Conservation (phyloP, 345 rosid species). For the Isatis tinctoria region DNA sequence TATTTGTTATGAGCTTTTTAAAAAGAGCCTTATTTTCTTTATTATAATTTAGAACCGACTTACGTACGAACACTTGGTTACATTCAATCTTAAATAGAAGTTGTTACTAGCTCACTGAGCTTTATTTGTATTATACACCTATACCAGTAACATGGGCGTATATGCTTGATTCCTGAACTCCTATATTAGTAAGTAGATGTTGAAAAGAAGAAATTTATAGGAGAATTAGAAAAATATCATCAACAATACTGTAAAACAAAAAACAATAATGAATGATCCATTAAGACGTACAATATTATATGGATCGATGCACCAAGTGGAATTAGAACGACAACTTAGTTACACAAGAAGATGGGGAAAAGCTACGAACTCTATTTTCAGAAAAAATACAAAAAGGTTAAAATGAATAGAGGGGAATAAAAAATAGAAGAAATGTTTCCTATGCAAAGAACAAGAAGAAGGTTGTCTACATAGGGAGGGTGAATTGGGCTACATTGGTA, state of each 20-base stretch:
- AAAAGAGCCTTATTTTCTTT: too few relatives aligned
- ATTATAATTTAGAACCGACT: too few relatives aligned
- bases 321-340: conserved; percentile 10
- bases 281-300: not conserved
- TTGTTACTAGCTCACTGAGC: too few relatives aligned
- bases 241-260: not conserved
- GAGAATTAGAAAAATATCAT: not conserved
- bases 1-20: too few relatives aligned
- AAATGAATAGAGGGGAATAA: conserved; percentile 34
- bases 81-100: too few relatives aligned
- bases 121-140: too few relatives aligned
- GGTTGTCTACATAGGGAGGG: conserved; percentile 49
- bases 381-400: conserved; percentile 3
- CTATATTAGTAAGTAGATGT: not conserved
- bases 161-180: not conserved
- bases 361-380: not conserved
- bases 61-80: too few relatives aligned
- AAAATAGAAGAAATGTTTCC: conserved; percentile 51
- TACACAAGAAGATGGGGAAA: conserved; percentile 32
- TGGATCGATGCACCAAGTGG: conserved; percentile 4
- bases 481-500: conserved; percentile 47
- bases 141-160: not conserved
- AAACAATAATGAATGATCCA: not conserved
- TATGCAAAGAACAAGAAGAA: conserved; percentile 43
- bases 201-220: too few relatives aligned